These are phyloP conservation scores for Eutrema heterophyllum DNA, from an alignment of 345 rosid genomes.

Conservation along the genomic window DNA sequence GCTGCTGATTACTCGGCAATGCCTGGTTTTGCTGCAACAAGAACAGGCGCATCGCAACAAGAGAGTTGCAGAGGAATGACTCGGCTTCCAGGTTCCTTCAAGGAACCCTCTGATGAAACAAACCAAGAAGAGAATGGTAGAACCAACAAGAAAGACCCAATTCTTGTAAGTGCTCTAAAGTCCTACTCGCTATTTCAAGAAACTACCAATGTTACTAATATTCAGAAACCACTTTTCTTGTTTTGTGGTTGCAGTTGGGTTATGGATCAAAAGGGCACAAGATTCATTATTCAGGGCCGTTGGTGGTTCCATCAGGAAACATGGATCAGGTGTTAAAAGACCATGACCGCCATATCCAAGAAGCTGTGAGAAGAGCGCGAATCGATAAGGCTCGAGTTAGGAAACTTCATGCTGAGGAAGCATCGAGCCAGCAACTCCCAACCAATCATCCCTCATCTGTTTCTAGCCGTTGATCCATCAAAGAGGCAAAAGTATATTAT, in stretches of 20 bases:
- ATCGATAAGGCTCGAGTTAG: constrained; percentile 77
- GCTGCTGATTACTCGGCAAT: constrained; percentile 60
- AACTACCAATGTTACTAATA: background rate
- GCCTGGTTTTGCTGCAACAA: constrained; percentile 51
- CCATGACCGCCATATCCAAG: constrained; percentile 96
- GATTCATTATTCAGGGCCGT: constrained; percentile 93
- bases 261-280: constrained; percentile 91
- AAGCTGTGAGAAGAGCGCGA: constrained; percentile 84
- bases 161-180: constrained; percentile 51
- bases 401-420: constrained; percentile 63
- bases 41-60: constrained; percentile 50
- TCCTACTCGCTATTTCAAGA: background rate
- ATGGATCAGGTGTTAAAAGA: constrained; percentile 95
- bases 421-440: constrained; percentile 49
- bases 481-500: constrained; percentile 14
- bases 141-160: constrained; percentile 59
- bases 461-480: constrained; percentile 62
- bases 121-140: constrained; percentile 66
- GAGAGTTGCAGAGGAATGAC: constrained; percentile 62
- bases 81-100: constrained; percentile 89
- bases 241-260: constrained; percentile 48
- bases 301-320: constrained; percentile 79
- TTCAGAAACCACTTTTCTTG: background rate
- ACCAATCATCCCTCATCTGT: constrained; percentile 51
- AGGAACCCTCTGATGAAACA: constrained; percentile 71